phyloP scores from a whole-genome alignment of 495 filamentous ascomycete genomes.

The Talaromyces stipitatus region DNA sequence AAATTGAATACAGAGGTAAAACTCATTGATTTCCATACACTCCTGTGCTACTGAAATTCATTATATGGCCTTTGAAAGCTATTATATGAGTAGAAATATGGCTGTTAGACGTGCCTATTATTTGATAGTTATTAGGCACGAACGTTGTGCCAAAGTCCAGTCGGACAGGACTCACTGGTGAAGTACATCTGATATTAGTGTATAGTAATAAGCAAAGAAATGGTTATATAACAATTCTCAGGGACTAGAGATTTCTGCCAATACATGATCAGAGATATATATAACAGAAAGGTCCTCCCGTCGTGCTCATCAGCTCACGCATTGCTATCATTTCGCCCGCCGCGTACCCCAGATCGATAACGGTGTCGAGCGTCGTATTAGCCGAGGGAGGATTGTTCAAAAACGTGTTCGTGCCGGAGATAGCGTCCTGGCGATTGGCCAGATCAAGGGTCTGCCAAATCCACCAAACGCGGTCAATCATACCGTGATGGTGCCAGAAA shows the following conservation, averaged over 20 bases:
- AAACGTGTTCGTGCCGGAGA: slow-evolving; percentile 50
- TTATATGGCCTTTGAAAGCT: not conserved
- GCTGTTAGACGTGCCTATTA: not conserved
- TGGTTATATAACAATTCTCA: too few species aligned
- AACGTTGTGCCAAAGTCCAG: not conserved
- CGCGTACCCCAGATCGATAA: slow-evolving; percentile 35
- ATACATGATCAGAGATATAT: slow-evolving; percentile 42
- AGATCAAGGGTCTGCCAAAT: slow-evolving; percentile 60
- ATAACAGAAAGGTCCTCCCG: slow-evolving; percentile 50
- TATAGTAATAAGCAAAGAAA: too few species aligned
- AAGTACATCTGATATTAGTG: too few species aligned
- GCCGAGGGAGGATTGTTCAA: slow-evolving; percentile 41
- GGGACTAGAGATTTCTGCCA: too few species aligned
- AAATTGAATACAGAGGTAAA: not conserved
- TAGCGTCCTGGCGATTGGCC: slow-evolving; percentile 30
- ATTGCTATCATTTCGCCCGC: slow-evolving; percentile 30
- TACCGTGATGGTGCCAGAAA: slow-evolving; percentile 64
- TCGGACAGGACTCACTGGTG: not conserved
- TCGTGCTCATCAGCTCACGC: slow-evolving; percentile 40
- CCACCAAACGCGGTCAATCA: slow-evolving; percentile 63
- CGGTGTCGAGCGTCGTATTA: slow-evolving; percentile 40
- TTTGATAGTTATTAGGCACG: not conserved
- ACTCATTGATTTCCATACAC: not conserved
- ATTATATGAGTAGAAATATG: not conserved
- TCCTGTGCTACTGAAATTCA: not conserved